Percentiles rank a stretch among this genome's conserved stretches.
Conservation (phyloP, 352 stramenopile genomes). For the Phytopythium delawarense region DNA sequence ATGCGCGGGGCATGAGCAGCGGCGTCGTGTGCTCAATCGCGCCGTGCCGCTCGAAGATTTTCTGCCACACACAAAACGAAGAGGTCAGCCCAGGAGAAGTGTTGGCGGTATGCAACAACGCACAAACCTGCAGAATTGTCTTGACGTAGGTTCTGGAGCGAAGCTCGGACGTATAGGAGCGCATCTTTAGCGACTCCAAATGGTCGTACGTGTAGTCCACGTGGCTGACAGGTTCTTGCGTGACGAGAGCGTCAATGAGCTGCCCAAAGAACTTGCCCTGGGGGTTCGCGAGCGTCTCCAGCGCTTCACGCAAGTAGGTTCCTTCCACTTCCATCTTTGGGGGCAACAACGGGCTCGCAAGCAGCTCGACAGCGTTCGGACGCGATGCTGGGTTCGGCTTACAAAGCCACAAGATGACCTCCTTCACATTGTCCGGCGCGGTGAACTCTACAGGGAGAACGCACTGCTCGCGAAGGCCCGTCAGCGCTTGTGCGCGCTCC, state of each 20-base stretch:
- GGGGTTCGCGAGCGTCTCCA: conserved; percentile 85
- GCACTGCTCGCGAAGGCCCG: conserved; percentile 66
- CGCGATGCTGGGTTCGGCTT: conserved; percentile 66
- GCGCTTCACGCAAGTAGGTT: conserved; percentile 75
- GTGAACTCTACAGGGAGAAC: conserved; percentile 44
- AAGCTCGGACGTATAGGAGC: conserved; percentile 56
- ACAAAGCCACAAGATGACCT: conserved; percentile 87
- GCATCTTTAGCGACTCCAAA: conserved; percentile 76
- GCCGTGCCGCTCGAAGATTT: conserved; percentile 81
- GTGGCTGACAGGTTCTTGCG: conserved; percentile 70
- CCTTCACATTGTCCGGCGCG: conserved; percentile 80
- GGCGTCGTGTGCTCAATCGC: conserved; percentile 75
- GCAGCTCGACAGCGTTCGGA: conserved; percentile 66
- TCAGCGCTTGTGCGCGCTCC: conserved; percentile 83
- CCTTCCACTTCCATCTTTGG: conserved; percentile 84
- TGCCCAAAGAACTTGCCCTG: conserved; percentile 88
- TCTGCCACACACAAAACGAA: conserved; percentile 21
- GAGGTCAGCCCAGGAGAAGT: neutral
- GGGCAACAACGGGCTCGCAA: conserved; percentile 63
- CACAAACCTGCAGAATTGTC: conserved; percentile 48
- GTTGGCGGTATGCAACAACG: neutral
- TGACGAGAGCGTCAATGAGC: conserved; percentile 74
- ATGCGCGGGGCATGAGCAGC: conserved; percentile 66
- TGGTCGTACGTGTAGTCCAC: conserved; percentile 88
- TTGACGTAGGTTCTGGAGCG: conserved; percentile 68